Evolutionary conservation across 23 red algal genomes (phyloP).

Genomic region (Cyanidioschyzon merolae): DNA sequence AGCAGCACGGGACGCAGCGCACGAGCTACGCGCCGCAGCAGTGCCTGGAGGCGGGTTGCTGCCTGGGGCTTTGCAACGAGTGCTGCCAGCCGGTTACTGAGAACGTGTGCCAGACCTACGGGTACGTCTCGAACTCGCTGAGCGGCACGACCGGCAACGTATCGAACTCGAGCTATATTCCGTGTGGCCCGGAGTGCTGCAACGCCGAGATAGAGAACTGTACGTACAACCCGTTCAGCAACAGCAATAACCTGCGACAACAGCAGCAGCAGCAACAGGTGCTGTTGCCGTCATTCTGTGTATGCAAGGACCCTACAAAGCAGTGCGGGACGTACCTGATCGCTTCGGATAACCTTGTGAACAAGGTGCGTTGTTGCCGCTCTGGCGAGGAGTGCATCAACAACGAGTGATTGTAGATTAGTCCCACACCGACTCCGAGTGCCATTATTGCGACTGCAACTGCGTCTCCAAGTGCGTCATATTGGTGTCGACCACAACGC

Average conservation of each 20-base stretch:
- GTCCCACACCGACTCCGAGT: neutral
- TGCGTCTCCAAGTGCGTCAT: no score
- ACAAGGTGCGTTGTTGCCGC: slow-evolving; percentile 13
- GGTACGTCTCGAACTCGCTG: neutral
- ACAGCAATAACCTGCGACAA: neutral
- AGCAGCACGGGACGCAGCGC: neutral
- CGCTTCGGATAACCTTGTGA: slow-evolving; percentile 8
- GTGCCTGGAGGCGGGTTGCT: slow-evolving; percentile 15
- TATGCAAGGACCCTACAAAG: slow-evolving; percentile 9
- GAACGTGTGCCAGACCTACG: neutral
- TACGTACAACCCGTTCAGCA: neutral
- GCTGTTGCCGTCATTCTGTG: neutral
- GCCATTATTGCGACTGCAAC: no score
- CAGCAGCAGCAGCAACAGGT: neutral
- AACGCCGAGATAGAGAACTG: slow-evolving; percentile 13
- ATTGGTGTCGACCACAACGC: no score
- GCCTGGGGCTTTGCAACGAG: neutral
- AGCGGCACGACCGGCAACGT: neutral
- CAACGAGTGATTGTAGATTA: neutral
- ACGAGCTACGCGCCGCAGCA: slow-evolving; percentile 1
- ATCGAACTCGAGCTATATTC: slow-evolving; percentile 3
- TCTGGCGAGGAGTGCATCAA: neutral
- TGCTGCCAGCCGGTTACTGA: slow-evolving; percentile 2
- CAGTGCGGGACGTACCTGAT: slow-evolving; percentile 12
- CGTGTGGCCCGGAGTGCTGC: slow-evolving; percentile 17